Percentiles rank a stretch among this genome's conserved stretches.
Evolutionary conservation across 768 basidiomycete genomes (phyloP).

Genomic region (Leccinum obscurum): DNA sequence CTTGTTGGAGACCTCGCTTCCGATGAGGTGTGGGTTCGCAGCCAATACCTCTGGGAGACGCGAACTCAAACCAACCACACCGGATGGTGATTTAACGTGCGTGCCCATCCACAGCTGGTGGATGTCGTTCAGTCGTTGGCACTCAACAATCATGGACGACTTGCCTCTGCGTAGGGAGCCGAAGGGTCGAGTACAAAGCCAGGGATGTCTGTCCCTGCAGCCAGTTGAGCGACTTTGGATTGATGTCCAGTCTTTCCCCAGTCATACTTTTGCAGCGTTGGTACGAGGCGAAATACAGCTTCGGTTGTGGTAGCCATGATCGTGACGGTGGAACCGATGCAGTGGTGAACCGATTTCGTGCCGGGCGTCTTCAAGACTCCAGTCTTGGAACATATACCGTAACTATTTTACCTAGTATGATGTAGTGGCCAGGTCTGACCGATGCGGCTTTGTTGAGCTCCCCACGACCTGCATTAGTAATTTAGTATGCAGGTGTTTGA

Average conservation of each 20-base stretch:
- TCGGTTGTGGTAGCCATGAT: conserved; percentile 31
- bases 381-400: neutral
- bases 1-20: conserved; percentile 50
- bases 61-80: conserved; percentile 46
- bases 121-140: neutral
- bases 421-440: too few species aligned
- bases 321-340: neutral
- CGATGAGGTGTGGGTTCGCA: conserved; percentile 68
- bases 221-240: conserved; percentile 89
- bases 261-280: conserved; percentile 88
- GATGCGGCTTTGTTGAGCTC: too few species aligned
- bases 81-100: conserved; percentile 74
- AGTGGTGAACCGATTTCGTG: neutral
- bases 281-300: conserved; percentile 74
- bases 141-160: conserved; percentile 22
- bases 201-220: conserved; percentile 56
- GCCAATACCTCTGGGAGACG: conserved; percentile 62
- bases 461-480: too few species aligned
- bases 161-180: conserved; percentile 90
- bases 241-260: conserved; percentile 87
- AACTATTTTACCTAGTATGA: neutral
- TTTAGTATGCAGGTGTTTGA: too few species aligned
- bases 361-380: neutral
- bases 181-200: conserved; percentile 68
- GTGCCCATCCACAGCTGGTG: conserved; percentile 98